Base-by-base conservation (phyloP, 768 basidiomycete genomes). In the Suillus bovinus region DNA sequence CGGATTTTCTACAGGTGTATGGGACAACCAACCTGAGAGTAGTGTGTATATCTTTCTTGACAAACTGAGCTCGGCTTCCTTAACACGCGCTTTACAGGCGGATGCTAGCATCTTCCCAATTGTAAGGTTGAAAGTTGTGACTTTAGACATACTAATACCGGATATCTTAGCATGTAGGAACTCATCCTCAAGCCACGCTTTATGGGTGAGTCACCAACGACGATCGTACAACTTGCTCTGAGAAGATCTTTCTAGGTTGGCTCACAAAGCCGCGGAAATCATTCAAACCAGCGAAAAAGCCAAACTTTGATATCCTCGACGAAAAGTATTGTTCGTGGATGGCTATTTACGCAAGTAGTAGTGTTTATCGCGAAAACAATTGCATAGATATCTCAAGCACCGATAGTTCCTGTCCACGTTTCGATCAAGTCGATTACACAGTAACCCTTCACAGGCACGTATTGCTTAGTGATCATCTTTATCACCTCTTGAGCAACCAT, bases 401-500 rank as follows among this genome's bases (percentile, higher is more conserved):
- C 73, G 33, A 88, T 74, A 31, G 78, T 67, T 14, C 88, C 89
- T 6, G 91, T 91, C 87, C 86, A 89, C 22, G 86, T 87, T 58
- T 90, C 90, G 33, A 93, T 81, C 64, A 97, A 82, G 76, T 99
- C 95, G 54, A 96, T 79, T 27, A 93, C 81, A 68, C 90, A 92
- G 66, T 89, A 89, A 16, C 93, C 92, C 64, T 89, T 86, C 65
- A 96, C 83, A 9, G 97, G 96, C 16, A 96, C 83, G 72, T 99
- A 99, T 75, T 99, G 97, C 69, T 86, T 88, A 61, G 96, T 99
- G 69, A 96, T 89, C 77, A 99, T 82, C 82, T 99, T 99, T 82
- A 99, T 99, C 7, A 88, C 87, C 72, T 99, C 97, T 68, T 99
- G 97, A 29, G 96, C 94, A 22, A 98, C 89, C 39, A 99, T 75